Base-by-base conservation (phyloP, 2,329 filamentous ascomycete genomes). In the Colletotrichum sp. region DNA sequence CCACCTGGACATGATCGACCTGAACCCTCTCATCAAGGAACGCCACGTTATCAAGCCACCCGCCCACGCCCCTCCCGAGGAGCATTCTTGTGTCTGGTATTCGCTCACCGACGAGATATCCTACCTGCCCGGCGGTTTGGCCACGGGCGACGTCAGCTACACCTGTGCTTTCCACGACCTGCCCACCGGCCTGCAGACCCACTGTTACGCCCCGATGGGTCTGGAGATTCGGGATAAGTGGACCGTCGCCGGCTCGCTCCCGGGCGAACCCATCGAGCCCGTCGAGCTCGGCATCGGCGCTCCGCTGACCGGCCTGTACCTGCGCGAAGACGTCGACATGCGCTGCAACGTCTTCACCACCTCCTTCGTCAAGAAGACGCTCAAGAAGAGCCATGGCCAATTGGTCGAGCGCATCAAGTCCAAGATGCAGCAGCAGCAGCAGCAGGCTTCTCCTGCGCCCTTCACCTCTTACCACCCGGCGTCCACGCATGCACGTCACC, bases 301-400 rank as follows among this genome's bases (percentile, higher is more conserved):
- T 0, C 95, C 95, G 0, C 84, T 89, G 27, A 87, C 91, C 55
- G 95, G 95, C 0, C 86, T 98, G 15, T 98, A 96, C 82, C 87
- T 98, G 57, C 90, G 94, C n/a, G 95, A 98, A 87, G 95, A 98
- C 79, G 93, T 97, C 65, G 93, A 95, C 78, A 92, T 98, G 88
- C 90, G 90, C 73, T 98, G 95, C 86, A 96, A 96, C 80, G 87
- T 95, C 74, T 87, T 97, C 77, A 90, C 97, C 87, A 89, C 92
- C 0, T 86, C 87, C 9, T 98, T 98, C 81, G 94, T 98, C 75
- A 96, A 95, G 88, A 94, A 92, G 85, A 97, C 95, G 16, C 89
- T 98, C 62, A 94, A 94, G 80, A 95, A 94, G 81, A 91, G 94
- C 0, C 95, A 98, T 80, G 89, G 88, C 12, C 87, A 90, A 4